These are phyloP conservation scores for Colletotrichum somersetense DNA, from an alignment of 2,329 filamentous ascomycete genomes.

Conservation along the genomic window DNA sequence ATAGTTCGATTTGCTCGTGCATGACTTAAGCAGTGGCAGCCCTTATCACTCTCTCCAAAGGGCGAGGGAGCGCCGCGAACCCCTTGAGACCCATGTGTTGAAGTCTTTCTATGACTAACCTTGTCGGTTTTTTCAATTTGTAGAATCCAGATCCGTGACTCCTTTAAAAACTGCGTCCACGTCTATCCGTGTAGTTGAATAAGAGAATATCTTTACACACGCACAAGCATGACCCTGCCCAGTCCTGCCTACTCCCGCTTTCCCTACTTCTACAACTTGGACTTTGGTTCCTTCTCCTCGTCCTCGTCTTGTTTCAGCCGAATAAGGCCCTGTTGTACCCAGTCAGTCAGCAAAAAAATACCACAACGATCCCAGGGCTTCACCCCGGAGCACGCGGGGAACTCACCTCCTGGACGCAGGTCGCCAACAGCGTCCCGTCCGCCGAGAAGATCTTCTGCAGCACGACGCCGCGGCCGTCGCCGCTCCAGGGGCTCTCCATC, in stretches of 20 bases:
- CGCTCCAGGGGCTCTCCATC: conserved; percentile 85
- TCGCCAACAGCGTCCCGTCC: conserved; percentile 81
- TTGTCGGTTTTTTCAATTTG: not conserved
- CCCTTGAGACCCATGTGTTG: not conserved
- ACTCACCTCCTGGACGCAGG: conserved; percentile 81
- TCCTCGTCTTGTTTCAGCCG: conserved; percentile 59
- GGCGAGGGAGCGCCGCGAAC: not conserved
- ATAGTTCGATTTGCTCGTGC: not conserved
- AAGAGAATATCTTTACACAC: not conserved
- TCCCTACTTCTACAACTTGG: conserved; percentile 50
- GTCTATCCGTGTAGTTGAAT: not conserved
- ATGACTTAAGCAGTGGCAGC: not conserved
- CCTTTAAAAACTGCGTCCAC: not conserved
- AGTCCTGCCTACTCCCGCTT: too few relatives aligned
- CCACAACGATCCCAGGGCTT: not conserved
- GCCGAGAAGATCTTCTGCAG: conserved; percentile 78
- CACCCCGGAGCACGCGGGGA: not conserved
- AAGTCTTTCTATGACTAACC: not conserved
- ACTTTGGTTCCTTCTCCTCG: conserved; percentile 48
- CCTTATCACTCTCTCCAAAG: not conserved
- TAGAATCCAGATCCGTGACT: not conserved
- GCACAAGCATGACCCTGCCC: not conserved
- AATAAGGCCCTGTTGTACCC: conserved; percentile 61
- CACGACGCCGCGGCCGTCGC: conserved; percentile 81
- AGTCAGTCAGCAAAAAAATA: conserved; percentile 43